Evolutionary conservation across 148 eudicot genomes (phyloP), one percentile per base, ranked within the genome.

Genomic region (Dysphania ambrosioides): DNA sequence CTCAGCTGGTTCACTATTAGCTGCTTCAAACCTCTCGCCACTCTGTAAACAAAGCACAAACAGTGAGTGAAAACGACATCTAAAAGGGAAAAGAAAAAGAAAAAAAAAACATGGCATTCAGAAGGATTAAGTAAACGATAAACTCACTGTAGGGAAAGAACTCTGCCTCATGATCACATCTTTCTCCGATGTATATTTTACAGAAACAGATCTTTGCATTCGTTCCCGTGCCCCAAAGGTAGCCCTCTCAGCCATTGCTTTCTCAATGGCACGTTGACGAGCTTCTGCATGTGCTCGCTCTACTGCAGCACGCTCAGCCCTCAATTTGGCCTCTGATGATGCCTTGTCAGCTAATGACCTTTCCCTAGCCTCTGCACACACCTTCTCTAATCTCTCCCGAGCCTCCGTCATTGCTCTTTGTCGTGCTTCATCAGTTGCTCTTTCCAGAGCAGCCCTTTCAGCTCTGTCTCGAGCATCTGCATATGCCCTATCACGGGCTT

Each of bases 301-400:
- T 57, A 89, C 95, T 42, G 97, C 92, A 77, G 97, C 95, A 70
- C 90, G 92, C 82, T 96, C 99, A 42, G 91, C 85, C 87, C 85
- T 84, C 70, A 87, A 78, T 80, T 86, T 91, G 73, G 95, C 86
- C 73, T 94, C 97, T 40, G 85, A 75, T 47, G 85, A 75, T 61
- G 81, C 78, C 77, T 86, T 86, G n/a, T 82, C 85, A 64, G 83
- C 79, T 32, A 38, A 31, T 23, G 86, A 84, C 79, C 86, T 83
- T 78, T 86, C 96, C 78, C 89, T 81, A 77, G 87, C 91, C 83
- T 88, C 96, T 21, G 85, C 86, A 79, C 87, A 90, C 66, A 90
- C 92, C 83, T 84, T 94, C 85, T 87, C 97, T 73, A 87, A 74
- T 72, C 92, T 88, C 84, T 88, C 96, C 72, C 97, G 82, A 70